A percentile compares a stretch with the other conserved stretches of the same genome.
These are phyloP conservation scores for Meripilus lineatus DNA, from an alignment of 1,284 basidiomycete species.

Conservation along the genomic window DNA sequence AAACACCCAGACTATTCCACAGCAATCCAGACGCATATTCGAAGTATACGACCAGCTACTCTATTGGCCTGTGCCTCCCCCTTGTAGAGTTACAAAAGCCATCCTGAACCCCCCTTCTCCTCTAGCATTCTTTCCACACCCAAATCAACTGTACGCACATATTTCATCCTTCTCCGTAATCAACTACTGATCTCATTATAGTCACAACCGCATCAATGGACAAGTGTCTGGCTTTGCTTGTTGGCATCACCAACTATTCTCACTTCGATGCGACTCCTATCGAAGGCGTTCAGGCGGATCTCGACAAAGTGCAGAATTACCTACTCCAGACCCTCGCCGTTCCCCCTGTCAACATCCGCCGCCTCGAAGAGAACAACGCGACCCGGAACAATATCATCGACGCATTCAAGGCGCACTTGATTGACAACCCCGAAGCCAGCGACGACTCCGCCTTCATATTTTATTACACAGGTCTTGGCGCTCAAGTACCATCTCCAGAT, in stretches of 20 bases:
- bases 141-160: too few relatives aligned
- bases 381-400: conserved; percentile 11
- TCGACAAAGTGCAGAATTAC: neutral
- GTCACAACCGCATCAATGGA: too few relatives aligned
- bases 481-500: conserved; percentile 4
- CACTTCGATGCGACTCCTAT: neutral
- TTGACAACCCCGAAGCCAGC: conserved; percentile 10
- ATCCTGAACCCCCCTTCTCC: too few relatives aligned
- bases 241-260: conserved; percentile 3
- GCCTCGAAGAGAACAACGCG: conserved; percentile 5
- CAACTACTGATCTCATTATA: too few relatives aligned
- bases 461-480: conserved; percentile 15
- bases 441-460: conserved; percentile 12
- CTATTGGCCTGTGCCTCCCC: too few relatives aligned
- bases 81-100: too few relatives aligned
- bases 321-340: conserved; percentile 2
- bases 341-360: conserved; percentile 6
- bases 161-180: too few relatives aligned
- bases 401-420: conserved; percentile 13
- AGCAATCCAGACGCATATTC: too few relatives aligned
- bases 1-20: too few relatives aligned
- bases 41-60: too few relatives aligned
- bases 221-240: neutral
- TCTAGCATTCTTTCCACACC: too few relatives aligned
- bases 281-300: neutral